phyloP scores from a whole-genome alignment of 2,329 filamentous ascomycete species.

The Phyllachora maydis region DNA sequence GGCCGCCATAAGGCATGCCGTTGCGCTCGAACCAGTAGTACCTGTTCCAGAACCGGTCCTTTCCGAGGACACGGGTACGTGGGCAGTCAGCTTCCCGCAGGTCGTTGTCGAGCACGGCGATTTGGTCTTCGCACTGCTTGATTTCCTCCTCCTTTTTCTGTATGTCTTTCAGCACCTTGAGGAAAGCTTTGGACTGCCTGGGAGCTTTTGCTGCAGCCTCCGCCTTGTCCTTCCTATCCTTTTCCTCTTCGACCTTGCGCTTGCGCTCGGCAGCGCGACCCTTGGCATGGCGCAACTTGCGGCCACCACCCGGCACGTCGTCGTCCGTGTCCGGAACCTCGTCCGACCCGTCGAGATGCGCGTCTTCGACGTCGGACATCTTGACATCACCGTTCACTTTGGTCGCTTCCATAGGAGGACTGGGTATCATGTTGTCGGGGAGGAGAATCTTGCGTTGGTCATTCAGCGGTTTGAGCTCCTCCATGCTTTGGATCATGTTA shows the following conservation, averaged over 20 bases:
- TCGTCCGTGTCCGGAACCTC: slow-evolving; percentile 51
- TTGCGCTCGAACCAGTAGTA: slow-evolving; percentile 99
- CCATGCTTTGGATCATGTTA: slow-evolving; percentile 25
- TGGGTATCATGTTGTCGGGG: slow-evolving; percentile 50
- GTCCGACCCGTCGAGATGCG: slow-evolving; percentile 33
- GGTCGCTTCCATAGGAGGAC: slow-evolving; percentile 28
- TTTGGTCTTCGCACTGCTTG: slow-evolving; percentile 65
- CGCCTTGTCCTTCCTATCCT: slow-evolving; percentile 45
- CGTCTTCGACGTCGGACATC: slow-evolving; percentile 43
- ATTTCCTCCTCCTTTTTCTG: slow-evolving; percentile 69
- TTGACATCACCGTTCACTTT: slow-evolving; percentile 36
- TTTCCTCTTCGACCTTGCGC: slow-evolving; percentile 51
- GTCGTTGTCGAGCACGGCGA: slow-evolving; percentile 73
- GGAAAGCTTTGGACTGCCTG: slow-evolving; percentile 72
- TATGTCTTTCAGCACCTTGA: slow-evolving; percentile 73
- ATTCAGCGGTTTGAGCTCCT: slow-evolving; percentile 50
- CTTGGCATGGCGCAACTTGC: slow-evolving; percentile 29
- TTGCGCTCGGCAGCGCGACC: slow-evolving; percentile 59
- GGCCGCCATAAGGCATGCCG: slow-evolving; percentile 84
- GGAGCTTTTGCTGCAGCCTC: slow-evolving; percentile 43
- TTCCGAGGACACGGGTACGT: slow-evolving; percentile 71
- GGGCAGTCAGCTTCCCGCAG: slow-evolving; percentile 86
- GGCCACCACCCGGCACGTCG: slow-evolving; percentile 31
- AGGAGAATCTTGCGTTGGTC: slow-evolving; percentile 53
- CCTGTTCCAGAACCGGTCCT: slow-evolving; percentile 93